Conservation (phyloP, 163 green algal genomes). For the Prototheca cutis region DNA sequence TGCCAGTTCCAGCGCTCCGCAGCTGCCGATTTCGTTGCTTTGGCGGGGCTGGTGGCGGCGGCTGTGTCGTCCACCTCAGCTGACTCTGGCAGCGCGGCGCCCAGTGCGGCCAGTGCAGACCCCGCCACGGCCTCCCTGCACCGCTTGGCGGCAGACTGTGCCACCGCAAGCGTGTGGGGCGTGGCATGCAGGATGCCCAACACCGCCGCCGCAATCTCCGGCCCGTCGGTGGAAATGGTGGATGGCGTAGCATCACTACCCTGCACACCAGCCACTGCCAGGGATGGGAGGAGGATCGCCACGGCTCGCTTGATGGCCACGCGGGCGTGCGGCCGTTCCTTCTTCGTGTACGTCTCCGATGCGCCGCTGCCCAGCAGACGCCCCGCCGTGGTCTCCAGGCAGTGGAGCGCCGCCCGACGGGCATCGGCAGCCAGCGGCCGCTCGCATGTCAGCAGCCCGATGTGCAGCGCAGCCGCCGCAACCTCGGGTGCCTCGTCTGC, state of each 20-base stretch:
- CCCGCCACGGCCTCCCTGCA: not conserved
- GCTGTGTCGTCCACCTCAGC: no score
- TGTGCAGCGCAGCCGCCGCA: constrained; percentile 14
- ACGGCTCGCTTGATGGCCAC: no score
- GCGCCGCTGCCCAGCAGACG: no score
- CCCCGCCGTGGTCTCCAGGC: no score
- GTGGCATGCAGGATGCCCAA: not conserved
- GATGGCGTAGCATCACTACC: no score
- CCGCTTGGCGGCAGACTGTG: not conserved
- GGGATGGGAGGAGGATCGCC: no score
- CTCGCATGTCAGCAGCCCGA: constrained; percentile 7
- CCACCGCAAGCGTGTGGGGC: not conserved
- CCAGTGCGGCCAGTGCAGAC: not conserved
- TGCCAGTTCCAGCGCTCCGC: no score
- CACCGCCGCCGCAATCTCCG: constrained; percentile 1
- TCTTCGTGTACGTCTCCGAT: no score
- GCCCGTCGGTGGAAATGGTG: constrained; percentile 12
- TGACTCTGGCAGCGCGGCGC: not conserved
- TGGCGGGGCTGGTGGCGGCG: not conserved
- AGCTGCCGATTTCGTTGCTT: no score
- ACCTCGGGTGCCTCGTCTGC: constrained; percentile 30
- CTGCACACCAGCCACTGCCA: no score
- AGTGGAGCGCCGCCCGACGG: no score
- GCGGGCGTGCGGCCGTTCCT: no score
- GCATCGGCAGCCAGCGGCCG: not conserved